Percentiles rank a stretch among this genome's conserved stretches.
Evolutionary conservation across 805 yeast genomes (phyloP).

Genomic region (Metschnikowia arizonensis): DNA sequence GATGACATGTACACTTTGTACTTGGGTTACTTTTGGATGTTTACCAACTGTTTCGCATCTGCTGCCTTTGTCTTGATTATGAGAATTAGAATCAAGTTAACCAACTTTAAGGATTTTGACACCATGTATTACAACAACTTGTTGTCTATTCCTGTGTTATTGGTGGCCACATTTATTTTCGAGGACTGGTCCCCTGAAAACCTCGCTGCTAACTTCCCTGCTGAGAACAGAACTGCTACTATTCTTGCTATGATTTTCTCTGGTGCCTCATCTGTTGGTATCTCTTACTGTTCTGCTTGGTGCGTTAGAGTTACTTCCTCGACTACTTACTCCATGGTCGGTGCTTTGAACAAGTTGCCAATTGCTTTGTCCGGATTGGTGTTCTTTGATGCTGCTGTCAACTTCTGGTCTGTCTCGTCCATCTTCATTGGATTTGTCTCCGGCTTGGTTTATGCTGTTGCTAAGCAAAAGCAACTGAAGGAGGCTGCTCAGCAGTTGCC

Average conservation of each 20-base stretch:
- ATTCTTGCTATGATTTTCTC: conserved; percentile 83
- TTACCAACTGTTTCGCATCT: conserved; percentile 86
- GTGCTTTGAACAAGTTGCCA: conserved; percentile 97
- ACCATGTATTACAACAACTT: conserved; percentile 96
- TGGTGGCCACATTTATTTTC: conserved; percentile 66
- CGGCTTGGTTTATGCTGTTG: conserved; percentile 93
- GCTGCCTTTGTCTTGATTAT: conserved; percentile 90
- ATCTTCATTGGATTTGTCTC: conserved; percentile 92
- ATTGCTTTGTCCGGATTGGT: conserved; percentile 92
- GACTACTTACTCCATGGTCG: conserved; percentile 98
- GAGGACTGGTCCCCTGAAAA: conserved; percentile 94
- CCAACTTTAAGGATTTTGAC: conserved; percentile 94
- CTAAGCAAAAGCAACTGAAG: conserved; percentile 84
- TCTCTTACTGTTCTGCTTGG: conserved; percentile 99
- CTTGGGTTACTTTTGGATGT: conserved; percentile 95
- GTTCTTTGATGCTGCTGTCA: conserved; percentile 92
- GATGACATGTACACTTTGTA: conserved; percentile 45
- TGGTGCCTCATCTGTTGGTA: conserved; percentile 93
- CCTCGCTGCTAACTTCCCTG: conserved; percentile 73
- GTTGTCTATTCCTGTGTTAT: conserved; percentile 84
- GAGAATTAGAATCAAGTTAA: conserved; percentile 97
- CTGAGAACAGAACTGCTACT: conserved; percentile 60
- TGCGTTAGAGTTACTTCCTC: conserved; percentile 98
- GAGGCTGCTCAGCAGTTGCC: conserved; percentile 33
- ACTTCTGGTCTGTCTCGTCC: conserved; percentile 86